phyloP scores from a whole-genome alignment of 257 asterid genomes.

The Capsicum rhomboideum region DNA sequence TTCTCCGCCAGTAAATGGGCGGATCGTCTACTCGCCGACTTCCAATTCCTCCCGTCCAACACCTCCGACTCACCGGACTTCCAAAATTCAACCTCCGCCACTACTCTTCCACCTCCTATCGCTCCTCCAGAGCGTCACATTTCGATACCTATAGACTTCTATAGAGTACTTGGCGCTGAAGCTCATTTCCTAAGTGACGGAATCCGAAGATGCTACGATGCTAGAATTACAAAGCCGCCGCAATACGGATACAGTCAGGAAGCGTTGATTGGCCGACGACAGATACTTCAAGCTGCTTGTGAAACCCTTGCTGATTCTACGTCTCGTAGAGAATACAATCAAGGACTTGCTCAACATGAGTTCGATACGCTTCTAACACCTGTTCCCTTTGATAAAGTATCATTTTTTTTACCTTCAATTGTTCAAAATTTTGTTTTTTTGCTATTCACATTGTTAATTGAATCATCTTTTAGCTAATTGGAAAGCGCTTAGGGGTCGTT shows the following conservation, averaged over 20 bases:
- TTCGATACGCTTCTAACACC: conserved; percentile 61
- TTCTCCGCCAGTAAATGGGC: conserved; percentile 85
- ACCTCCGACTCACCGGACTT: conserved; percentile 29
- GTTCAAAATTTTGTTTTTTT: not conserved
- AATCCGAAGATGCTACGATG: conserved; percentile 77
- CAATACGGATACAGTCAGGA: conserved; percentile 88
- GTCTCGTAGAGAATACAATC: conserved; percentile 80
- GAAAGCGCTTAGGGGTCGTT: not conserved
- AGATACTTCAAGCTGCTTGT: conserved; percentile 93
- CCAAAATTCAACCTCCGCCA: conserved; percentile 19
- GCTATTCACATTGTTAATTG: not conserved
- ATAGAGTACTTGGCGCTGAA: conserved; percentile 82
- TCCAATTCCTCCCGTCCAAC: conserved; percentile 80
- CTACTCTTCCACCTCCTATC: conserved; percentile 23
- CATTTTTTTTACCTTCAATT: not conserved
- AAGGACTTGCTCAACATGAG: conserved; percentile 71
- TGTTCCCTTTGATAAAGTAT: conserved; percentile 98
- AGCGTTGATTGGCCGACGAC: conserved; percentile 71
- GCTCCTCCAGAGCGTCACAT: conserved; percentile 67
- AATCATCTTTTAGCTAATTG: not conserved
- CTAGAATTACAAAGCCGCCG: conserved; percentile 77
- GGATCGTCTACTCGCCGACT: conserved; percentile 88
- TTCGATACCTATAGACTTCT: conserved; percentile 76
- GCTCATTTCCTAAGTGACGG: conserved; percentile 93
- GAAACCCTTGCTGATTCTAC: conserved; percentile 67